A percentile compares a stretch with the other conserved stretches of the same genome.
Evolutionary conservation across 495 filamentous ascomycete species (phyloP).

Genomic region (Penicillium paradoxum): DNA sequence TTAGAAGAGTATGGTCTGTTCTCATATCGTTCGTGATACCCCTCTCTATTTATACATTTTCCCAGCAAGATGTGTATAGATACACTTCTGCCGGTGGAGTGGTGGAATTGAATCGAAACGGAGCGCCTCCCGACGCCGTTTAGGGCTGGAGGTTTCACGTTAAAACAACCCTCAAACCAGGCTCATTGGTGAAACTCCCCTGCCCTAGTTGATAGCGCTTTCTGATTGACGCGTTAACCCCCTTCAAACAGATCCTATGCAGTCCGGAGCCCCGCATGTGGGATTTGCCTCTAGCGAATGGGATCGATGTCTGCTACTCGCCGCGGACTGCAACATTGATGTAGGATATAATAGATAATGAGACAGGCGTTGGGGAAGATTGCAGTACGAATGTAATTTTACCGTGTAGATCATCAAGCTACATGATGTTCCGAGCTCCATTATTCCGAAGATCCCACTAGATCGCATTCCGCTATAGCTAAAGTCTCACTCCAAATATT

Average conservation of each 20-base stretch:
- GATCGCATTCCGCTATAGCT: background rate
- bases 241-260: no score
- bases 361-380: no score
- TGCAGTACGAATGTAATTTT: no score
- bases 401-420: no score
- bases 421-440: background rate
- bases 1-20: no score
- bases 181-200: background rate
- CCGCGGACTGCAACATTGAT: no score
- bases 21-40: background rate
- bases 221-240: no score
- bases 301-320: no score
- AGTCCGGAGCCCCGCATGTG: no score
- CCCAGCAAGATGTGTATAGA: background rate
- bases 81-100: background rate
- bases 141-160: slow-evolving; percentile 10
- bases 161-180: slow-evolving; percentile 1
- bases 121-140: background rate
- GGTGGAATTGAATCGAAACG: slow-evolving; percentile 1
- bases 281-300: no score
- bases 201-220: no score
- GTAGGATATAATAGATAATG: no score
- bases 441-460: background rate
- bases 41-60: background rate
- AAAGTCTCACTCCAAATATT: slow-evolving; percentile 45